Evolutionary conservation across 2,329 filamentous ascomycete genomes (phyloP).

Genomic region (Arachnomyces sp.): DNA sequence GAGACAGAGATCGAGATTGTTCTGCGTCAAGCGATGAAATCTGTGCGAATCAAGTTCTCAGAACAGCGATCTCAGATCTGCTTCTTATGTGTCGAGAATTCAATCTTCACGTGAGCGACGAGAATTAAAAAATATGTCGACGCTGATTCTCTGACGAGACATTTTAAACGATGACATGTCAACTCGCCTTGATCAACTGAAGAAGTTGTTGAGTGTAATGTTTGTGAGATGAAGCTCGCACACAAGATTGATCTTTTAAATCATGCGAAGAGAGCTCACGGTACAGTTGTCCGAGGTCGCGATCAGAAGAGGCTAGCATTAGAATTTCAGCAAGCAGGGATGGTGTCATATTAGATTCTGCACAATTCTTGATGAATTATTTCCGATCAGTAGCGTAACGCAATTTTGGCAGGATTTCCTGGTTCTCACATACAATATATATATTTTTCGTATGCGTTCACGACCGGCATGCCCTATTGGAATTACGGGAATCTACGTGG

Average conservation of each 20-base stretch:
- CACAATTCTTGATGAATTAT: too few species aligned
- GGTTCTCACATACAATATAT: too few species aligned
- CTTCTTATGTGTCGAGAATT: conserved; percentile 13
- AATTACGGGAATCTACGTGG: too few species aligned
- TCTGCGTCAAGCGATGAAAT: conserved; percentile 12
- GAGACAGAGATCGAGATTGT: conserved; percentile 8
- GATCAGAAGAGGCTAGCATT: conserved; percentile 8
- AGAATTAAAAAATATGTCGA: conserved; percentile 9
- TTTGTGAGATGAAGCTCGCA: conserved; percentile 11
- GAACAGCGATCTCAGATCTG: conserved; percentile 9
- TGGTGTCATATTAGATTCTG: too few species aligned
- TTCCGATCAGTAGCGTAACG: too few species aligned
- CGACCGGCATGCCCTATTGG: too few species aligned
- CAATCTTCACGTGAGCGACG: conserved; percentile 1
- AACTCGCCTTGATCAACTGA: conserved; percentile 13
- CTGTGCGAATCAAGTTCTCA: conserved; percentile 10
- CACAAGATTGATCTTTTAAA: conserved; percentile 15
- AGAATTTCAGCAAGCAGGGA: conserved; percentile 8
- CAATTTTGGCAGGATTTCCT: too few species aligned
- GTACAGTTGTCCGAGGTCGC: conserved; percentile 13
- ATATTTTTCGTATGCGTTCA: too few species aligned
- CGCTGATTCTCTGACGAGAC: conserved; percentile 12
- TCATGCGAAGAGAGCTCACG: conserved; percentile 9
- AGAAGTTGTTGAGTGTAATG: conserved; percentile 12
- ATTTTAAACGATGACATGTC: conserved; percentile 14